Percentiles rank a stretch among this genome's conserved stretches.
Conservation (phyloP, 768 basidiomycete genomes). For the Pilatotrama ljubarskyi region DNA sequence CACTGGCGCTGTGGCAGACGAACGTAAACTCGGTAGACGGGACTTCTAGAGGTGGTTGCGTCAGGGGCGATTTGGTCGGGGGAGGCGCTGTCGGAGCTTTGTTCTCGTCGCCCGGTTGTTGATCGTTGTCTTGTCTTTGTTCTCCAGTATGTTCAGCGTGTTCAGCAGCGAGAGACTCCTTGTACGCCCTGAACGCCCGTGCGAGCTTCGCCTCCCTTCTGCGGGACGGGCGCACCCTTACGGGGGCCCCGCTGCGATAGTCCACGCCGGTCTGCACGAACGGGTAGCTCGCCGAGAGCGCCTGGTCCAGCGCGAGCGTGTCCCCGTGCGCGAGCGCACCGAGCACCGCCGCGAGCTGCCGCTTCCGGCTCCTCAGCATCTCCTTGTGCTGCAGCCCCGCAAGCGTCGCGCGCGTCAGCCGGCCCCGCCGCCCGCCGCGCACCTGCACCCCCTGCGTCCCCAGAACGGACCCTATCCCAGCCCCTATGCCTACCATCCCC, state of each 20-base stretch:
- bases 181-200: conserved; percentile 40
- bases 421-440: conserved; percentile 37
- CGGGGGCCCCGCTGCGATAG: conserved; percentile 24
- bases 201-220: conserved; percentile 53
- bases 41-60: conserved; percentile 20
- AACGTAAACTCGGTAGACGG: conserved; percentile 60
- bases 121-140: background rate
- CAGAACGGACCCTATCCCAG: background rate
- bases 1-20: conserved; percentile 65
- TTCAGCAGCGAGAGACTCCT: conserved; percentile 39
- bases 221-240: conserved; percentile 54
- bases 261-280: conserved; percentile 38
- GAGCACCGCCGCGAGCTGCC: conserved; percentile 70
- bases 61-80: conserved; percentile 25
- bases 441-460: conserved; percentile 1
- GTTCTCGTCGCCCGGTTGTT: background rate
- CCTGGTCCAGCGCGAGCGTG: conserved; percentile 76
- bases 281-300: conserved; percentile 52
- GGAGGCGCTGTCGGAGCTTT: background rate
- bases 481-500: background rate
- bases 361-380: conserved; percentile 63
- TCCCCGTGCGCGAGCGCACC: conserved; percentile 67
- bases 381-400: conserved; percentile 79
- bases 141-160: background rate
- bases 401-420: conserved; percentile 58